These are phyloP conservation scores for Alloascoidea hylecoeti DNA, from an alignment of 805 yeast species.

Conservation along the genomic window DNA sequence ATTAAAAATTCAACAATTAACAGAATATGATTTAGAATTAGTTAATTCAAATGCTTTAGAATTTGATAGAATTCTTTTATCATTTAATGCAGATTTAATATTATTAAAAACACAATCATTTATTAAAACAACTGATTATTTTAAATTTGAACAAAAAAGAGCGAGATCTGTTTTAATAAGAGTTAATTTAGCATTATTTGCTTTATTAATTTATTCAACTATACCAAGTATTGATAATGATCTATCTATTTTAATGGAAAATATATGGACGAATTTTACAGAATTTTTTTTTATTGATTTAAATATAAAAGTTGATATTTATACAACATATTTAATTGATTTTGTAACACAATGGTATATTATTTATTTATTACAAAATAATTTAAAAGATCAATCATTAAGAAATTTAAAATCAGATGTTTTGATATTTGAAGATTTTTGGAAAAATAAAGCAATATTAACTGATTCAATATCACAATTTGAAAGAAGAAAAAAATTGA, in stretches of 20 bases:
- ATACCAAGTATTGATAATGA: neutral
- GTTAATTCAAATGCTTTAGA: neutral
- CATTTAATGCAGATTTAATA: neutral
- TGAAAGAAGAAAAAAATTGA: neutral
- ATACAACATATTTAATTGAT: neutral
- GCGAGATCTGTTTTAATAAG: neutral
- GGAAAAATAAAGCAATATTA: neutral
- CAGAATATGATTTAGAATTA: neutral
- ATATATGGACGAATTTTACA: neutral
- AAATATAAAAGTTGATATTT: neutral
- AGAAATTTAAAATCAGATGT: neutral
- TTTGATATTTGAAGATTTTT: neutral
- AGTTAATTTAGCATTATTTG: neutral
- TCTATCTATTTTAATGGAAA: neutral
- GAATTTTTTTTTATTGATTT: neutral
- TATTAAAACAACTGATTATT: neutral
- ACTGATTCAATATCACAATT: neutral
- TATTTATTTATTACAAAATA: neutral
- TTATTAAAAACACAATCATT: neutral
- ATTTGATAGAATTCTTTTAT: neutral
- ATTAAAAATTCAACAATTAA: neutral
- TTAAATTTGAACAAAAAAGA: neutral
- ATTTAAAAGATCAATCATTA: neutral
- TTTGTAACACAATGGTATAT: neutral
- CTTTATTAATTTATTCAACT: neutral